phyloP scores from a whole-genome alignment of 139 green algal species.

The Auxenochlorella pyrenoidosa region DNA sequence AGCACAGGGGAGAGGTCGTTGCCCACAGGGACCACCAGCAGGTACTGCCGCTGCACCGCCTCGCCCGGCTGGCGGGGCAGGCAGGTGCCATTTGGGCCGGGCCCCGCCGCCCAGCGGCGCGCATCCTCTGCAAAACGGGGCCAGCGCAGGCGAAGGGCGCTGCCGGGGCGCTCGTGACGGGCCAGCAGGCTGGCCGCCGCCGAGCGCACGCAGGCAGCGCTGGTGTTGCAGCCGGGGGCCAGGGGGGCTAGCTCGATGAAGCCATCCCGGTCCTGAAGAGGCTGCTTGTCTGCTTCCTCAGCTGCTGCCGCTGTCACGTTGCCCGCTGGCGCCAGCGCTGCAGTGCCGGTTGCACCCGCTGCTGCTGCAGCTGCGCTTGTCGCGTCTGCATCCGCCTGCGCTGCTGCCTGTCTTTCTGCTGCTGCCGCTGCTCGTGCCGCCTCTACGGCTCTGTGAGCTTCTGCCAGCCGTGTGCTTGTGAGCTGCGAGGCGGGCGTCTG shows the following conservation, averaged over 20 bases:
- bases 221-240: neutral
- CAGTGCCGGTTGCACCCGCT: neutral
- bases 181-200: neutral
- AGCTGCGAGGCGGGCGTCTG: neutral
- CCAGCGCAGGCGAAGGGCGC: neutral
- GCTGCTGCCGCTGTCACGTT: neutral
- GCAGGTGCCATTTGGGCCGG: neutral
- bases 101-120: constrained; percentile 5
- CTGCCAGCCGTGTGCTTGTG: neutral
- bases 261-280: neutral
- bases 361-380: neutral
- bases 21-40: constrained; percentile 7
- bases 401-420: neutral
- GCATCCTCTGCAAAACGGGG: neutral
- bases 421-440: neutral
- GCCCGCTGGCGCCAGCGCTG: neutral
- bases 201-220: neutral
- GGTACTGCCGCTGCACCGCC: neutral
- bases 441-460: neutral
- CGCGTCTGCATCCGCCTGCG: neutral
- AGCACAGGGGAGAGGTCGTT: neutral
- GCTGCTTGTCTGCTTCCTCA: neutral
- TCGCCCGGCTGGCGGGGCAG: constrained; percentile 13
- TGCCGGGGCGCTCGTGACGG: neutral
- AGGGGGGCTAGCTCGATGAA: neutral